These are phyloP conservation scores for Sordaria brevicollis DNA, from an alignment of 495 filamentous ascomycete species.

Conservation along the genomic window DNA sequence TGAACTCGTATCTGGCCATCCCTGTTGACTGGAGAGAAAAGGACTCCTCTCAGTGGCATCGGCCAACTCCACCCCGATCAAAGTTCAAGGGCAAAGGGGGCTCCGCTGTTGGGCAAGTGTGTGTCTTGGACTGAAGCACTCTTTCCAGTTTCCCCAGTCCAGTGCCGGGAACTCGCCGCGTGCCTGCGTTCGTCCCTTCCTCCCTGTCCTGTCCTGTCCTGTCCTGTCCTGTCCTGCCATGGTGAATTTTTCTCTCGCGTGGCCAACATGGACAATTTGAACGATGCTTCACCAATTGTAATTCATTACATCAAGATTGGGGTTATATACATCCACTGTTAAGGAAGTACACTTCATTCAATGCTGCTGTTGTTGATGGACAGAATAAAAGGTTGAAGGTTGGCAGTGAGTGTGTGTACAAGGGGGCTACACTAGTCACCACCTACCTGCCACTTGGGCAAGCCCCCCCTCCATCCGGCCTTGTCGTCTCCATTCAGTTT, in stretches of 20 bases:
- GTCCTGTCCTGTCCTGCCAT: background rate
- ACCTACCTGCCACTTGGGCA: constrained; percentile 6
- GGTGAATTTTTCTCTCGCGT: background rate
- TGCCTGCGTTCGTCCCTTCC: no score
- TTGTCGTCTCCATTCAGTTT: constrained; percentile 1
- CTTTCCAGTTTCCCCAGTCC: no score
- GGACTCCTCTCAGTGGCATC: background rate
- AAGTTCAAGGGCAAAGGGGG: background rate
- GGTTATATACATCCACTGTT: background rate
- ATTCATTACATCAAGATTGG: background rate
- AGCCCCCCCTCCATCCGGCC: background rate
- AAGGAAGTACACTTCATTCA: no score
- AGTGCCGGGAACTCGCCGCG: no score
- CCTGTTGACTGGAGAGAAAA: background rate
- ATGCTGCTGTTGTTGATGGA: background rate
- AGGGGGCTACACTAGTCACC: constrained; percentile 10
- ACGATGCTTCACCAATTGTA: background rate
- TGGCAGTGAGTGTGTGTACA: background rate
- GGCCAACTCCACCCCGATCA: background rate
- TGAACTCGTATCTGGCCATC: background rate
- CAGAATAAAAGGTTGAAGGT: background rate
- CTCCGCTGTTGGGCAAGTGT: background rate
- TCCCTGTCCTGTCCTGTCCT: background rate
- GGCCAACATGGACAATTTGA: background rate
- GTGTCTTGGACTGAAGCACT: background rate